These are phyloP conservation scores for Reutealis trisperma DNA, from an alignment of 345 rosid genomes.

Conservation along the genomic window DNA sequence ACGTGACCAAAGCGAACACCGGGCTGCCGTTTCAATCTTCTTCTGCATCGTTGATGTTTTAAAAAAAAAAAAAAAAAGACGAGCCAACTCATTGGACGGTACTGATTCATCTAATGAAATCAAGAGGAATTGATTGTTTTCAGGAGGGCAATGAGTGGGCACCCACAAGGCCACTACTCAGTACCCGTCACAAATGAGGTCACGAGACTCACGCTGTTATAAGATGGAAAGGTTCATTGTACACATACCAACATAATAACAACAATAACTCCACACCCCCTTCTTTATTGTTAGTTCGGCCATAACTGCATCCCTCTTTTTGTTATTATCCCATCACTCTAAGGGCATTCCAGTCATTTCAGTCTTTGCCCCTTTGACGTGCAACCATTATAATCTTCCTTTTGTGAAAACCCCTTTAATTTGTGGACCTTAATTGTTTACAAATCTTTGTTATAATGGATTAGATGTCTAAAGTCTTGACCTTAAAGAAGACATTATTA, in stretches of 20 bases:
- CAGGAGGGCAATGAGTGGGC: background rate
- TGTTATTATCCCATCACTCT: background rate
- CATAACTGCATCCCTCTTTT: constrained; percentile 1
- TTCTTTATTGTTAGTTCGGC: background rate
- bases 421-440: no score
- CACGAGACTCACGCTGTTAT: constrained; percentile 31
- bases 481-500: constrained; percentile 16
- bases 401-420: no score
- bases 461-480: constrained; percentile 14
- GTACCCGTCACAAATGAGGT: background rate
- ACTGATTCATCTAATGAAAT: background rate
- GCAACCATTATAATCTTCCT: no score
- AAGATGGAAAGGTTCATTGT: constrained; percentile 9
- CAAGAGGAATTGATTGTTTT: background rate
- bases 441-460: background rate
- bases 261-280: background rate
- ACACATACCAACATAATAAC: background rate
- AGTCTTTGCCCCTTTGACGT: no score
- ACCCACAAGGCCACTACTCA: background rate
- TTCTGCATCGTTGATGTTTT: no score
- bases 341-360: background rate
- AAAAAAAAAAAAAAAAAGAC: no score
- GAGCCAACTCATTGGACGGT: constrained; percentile 4
- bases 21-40: background rate
- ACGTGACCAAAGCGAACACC: background rate